These are phyloP conservation scores for Gymnopus androsaceus DNA, from an alignment of 1,284 basidiomycete genomes.

Conservation along the genomic window DNA sequence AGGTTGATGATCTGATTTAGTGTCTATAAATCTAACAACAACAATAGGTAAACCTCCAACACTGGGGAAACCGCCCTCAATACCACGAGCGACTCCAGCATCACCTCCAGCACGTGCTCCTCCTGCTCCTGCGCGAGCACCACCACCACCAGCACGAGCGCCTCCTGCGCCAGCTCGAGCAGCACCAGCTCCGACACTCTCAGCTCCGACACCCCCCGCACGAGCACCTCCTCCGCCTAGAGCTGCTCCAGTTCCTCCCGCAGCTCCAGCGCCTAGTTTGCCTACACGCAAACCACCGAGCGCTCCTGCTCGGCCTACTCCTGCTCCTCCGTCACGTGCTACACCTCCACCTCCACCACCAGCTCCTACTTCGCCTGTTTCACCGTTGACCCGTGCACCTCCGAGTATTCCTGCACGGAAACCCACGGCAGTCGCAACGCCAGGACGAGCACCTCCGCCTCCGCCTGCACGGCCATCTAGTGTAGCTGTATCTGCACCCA, in stretches of 20 bases:
- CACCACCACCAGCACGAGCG: slow-evolving; percentile 23
- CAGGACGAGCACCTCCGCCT: slow-evolving; percentile 41
- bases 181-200: slow-evolving; percentile 27
- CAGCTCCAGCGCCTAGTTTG: slow-evolving; percentile 25
- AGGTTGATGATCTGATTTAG: slow-evolving; percentile 25
- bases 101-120: slow-evolving; percentile 25
- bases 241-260: slow-evolving; percentile 29
- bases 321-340: slow-evolving; percentile 29
- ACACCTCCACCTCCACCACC: slow-evolving; percentile 33
- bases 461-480: slow-evolving; percentile 35
- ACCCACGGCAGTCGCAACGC: slow-evolving; percentile 38
- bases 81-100: slow-evolving; percentile 53
- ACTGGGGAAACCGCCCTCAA: slow-evolving; percentile 66
- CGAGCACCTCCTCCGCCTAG: slow-evolving; percentile 37
- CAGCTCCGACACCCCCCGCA: slow-evolving; percentile 28
- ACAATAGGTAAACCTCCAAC: slow-evolving; percentile 60
- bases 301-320: slow-evolving; percentile 27
- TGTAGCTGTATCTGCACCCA: slow-evolving; percentile 23
- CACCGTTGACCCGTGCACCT: slow-evolving; percentile 26
- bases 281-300: slow-evolving; percentile 39
- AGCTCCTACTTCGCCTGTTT: slow-evolving; percentile 30
- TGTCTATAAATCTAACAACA: background rate
- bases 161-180: slow-evolving; percentile 29
- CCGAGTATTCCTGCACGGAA: slow-evolving; percentile 39
- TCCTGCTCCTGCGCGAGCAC: slow-evolving; percentile 26